Conservation (phyloP, 202 grass and related monocot genomes). For the Schoenoplectus triqueter region DNA sequence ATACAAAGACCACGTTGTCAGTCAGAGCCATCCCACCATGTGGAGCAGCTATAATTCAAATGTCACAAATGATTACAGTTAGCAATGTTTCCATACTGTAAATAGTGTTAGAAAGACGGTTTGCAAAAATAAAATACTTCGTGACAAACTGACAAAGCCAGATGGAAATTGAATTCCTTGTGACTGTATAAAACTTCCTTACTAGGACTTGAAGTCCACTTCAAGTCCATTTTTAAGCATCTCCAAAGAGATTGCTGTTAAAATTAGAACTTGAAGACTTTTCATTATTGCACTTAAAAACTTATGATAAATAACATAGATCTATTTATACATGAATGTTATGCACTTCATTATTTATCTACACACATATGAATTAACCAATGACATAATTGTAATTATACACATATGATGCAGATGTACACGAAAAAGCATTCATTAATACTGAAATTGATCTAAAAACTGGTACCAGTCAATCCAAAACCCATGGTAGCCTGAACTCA, state of each 20-base stretch:
- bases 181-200: not conserved
- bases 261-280: not conserved
- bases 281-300: not conserved
- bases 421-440: not conserved
- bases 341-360: not conserved
- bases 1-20: not conserved
- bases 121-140: not conserved
- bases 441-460: not conserved
- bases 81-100: not conserved
- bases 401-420: not conserved
- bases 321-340: not conserved
- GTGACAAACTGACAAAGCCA: not conserved
- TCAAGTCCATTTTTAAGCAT: not conserved
- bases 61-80: not conserved
- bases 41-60: not conserved
- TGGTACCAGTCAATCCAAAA: too few species aligned
- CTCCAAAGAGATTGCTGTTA: not conserved
- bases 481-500: not conserved
- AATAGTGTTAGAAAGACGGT: not conserved
- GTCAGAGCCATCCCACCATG: not conserved
- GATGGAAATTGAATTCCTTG: not conserved
- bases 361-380: not conserved
- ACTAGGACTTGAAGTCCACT: not conserved
- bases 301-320: not conserved
- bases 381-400: conserved; percentile 4